These are phyloP conservation scores for Globisporangium acanthophoron DNA, from an alignment of 352 stramenopile species.

Conservation along the genomic window DNA sequence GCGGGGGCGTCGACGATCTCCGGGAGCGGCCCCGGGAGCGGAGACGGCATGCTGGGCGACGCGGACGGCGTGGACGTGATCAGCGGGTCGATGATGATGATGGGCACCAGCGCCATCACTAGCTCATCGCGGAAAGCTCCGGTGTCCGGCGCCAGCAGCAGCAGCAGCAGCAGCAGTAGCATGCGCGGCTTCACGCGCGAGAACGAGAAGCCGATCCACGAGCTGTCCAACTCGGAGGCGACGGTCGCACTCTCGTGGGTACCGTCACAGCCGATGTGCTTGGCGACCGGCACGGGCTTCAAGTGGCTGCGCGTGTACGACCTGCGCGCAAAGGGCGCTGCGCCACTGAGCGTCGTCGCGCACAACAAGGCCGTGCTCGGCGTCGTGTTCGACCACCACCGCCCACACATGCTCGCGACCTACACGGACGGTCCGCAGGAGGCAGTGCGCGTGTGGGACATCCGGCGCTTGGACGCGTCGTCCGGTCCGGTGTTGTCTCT, in stretches of 20 bases:
- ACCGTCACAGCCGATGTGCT: slow-evolving; percentile 68
- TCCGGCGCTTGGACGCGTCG: slow-evolving; percentile 69
- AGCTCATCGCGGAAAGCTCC: slow-evolving; percentile 14
- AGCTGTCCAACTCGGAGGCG: slow-evolving; percentile 81
- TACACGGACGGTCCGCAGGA: slow-evolving; percentile 81
- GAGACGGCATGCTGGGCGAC: slow-evolving; percentile 27
- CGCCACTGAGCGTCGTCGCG: slow-evolving; percentile 70
- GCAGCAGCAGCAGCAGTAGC: slow-evolving; percentile 7
- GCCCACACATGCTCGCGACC: slow-evolving; percentile 75
- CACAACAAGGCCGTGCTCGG: slow-evolving; percentile 83
- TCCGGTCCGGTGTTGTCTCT: slow-evolving; percentile 62
- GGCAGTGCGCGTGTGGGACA: slow-evolving; percentile 84
- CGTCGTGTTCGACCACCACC: slow-evolving; percentile 77
- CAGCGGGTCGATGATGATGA: slow-evolving; percentile 15
- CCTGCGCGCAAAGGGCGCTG: slow-evolving; percentile 37
- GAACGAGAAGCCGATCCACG: slow-evolving; percentile 61
- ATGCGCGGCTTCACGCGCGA: slow-evolving; percentile 18
- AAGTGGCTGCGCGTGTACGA: slow-evolving; percentile 88
- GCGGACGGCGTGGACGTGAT: slow-evolving; percentile 18
- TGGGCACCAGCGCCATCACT: not conserved
- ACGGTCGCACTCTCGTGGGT: slow-evolving; percentile 82
- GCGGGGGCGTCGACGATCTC: slow-evolving; percentile 9
- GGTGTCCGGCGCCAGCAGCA: slow-evolving; percentile 1
- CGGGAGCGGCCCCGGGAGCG: slow-evolving; percentile 16
- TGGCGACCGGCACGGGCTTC: slow-evolving; percentile 81